These are phyloP conservation scores for Globisporangium parvum DNA, from an alignment of 352 stramenopile genomes.

Conservation along the genomic window DNA sequence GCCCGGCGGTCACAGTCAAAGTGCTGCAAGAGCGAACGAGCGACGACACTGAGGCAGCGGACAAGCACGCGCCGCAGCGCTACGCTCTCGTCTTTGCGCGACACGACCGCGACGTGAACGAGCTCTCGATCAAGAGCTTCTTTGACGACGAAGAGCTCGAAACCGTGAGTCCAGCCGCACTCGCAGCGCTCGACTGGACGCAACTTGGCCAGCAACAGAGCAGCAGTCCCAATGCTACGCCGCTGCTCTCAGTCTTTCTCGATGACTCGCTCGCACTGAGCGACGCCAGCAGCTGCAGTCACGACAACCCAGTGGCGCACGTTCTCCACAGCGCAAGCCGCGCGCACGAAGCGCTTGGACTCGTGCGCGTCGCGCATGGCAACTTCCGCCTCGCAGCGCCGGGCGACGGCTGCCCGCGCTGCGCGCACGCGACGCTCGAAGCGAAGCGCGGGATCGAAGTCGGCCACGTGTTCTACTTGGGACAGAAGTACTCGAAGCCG, in stretches of 20 bases:
- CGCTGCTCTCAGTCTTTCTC: conserved; percentile 48
- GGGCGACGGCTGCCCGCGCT: conserved; percentile 60
- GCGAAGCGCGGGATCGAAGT: conserved; percentile 85
- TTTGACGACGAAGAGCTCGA: conserved; percentile 56
- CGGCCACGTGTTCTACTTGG: conserved; percentile 85
- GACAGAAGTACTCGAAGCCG: conserved; percentile 85
- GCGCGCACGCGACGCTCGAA: conserved; percentile 39
- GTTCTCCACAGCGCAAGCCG: background rate
- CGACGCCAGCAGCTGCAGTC: background rate
- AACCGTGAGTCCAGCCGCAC: conserved; percentile 17
- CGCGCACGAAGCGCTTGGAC: background rate
- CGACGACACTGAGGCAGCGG: conserved; percentile 9
- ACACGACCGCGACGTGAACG: conserved; percentile 58
- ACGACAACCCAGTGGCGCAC: background rate
- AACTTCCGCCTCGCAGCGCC: conserved; percentile 63
- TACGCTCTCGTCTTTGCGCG: conserved; percentile 55
- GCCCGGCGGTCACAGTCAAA: conserved; percentile 24
- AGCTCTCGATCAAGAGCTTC: conserved; percentile 63
- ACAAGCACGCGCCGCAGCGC: conserved; percentile 5
- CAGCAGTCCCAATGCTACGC: background rate
- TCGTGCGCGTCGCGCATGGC: conserved; percentile 23
- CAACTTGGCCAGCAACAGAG: conserved; percentile 1
- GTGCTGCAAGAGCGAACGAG: conserved; percentile 27
- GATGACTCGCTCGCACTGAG: conserved; percentile 49
- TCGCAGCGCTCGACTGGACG: conserved; percentile 11